Percentiles rank a stretch among this genome's conserved stretches.
These are phyloP conservation scores for Lachancea waltii DNA, from an alignment of 805 yeast species.

Conservation along the genomic window DNA sequence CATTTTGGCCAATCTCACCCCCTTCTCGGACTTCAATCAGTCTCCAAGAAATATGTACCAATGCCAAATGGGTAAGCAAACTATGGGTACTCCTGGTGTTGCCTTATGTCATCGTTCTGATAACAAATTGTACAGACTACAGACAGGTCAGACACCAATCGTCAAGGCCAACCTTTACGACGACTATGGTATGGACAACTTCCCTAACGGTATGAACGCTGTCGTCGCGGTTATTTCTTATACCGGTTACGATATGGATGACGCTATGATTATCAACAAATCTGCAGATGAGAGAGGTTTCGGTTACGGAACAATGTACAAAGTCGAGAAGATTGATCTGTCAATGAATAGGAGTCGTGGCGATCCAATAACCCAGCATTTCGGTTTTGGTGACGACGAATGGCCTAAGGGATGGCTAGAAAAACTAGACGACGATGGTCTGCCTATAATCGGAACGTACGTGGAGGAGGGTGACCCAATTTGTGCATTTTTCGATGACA, in stretches of 20 bases:
- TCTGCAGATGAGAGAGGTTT: slow-evolving; percentile 98
- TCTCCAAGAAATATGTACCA: slow-evolving; percentile 99
- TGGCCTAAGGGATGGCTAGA: slow-evolving; percentile 92
- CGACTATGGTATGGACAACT: slow-evolving; percentile 95
- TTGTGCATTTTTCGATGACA: slow-evolving; percentile 87
- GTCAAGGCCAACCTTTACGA: slow-evolving; percentile 91
- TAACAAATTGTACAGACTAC: slow-evolving; percentile 87
- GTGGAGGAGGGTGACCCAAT: slow-evolving; percentile 96
- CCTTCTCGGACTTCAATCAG: slow-evolving; percentile 97
- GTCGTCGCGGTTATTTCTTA: slow-evolving; percentile 98
- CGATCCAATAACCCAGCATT: slow-evolving; percentile 89
- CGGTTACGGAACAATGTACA: slow-evolving; percentile 94
- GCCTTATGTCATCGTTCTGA: slow-evolving; percentile 89
- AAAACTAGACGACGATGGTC: slow-evolving; percentile 84
- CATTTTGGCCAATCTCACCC: slow-evolving; percentile 93
- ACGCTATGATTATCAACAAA: slow-evolving; percentile 97
- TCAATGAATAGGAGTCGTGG: slow-evolving; percentile 74
- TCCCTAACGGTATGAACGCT: slow-evolving; percentile 97
- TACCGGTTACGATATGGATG: slow-evolving; percentile 99
- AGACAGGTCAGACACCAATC: slow-evolving; percentile 94
- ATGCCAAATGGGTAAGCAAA: slow-evolving; percentile 99
- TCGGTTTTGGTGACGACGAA: slow-evolving; percentile 88
- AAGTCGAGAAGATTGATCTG: slow-evolving; percentile 87
- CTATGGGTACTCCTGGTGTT: slow-evolving; percentile 99
- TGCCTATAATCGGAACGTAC: slow-evolving; percentile 81